phyloP scores from a whole-genome alignment of 2,329 filamentous ascomycete species.

The Penicillium carneum region DNA sequence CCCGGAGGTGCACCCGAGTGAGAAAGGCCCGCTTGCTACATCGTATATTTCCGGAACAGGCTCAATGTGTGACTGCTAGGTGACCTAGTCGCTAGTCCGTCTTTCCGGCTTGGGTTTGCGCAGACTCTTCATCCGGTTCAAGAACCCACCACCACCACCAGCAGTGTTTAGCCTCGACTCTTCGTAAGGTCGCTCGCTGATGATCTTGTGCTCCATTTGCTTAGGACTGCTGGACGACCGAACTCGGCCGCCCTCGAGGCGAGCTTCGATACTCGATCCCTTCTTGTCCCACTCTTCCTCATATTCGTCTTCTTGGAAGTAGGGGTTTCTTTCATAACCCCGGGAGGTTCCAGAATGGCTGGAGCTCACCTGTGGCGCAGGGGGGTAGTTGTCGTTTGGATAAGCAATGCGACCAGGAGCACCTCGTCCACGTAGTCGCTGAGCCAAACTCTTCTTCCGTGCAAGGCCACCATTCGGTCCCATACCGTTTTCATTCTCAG shows the following conservation, averaged over 20 bases:
- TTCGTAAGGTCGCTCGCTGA: conserved; percentile 59
- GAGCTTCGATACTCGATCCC: conserved; percentile 62
- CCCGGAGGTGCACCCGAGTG: conserved; percentile 3
- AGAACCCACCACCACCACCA: conserved; percentile 68
- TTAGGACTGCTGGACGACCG: conserved; percentile 68
- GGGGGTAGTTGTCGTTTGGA: conserved; percentile 55
- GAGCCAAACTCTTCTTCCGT: conserved; percentile 92
- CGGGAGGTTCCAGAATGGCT: conserved; percentile 46
- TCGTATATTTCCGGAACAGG: conserved; percentile 1
- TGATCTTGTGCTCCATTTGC: conserved; percentile 70
- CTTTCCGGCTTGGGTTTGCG: conserved; percentile 61
- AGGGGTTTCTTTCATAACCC: conserved; percentile 71
- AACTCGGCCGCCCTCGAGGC: conserved; percentile 43
- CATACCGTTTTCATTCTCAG: conserved; percentile 65
- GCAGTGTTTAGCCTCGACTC: conserved; percentile 54
- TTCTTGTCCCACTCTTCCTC: conserved; percentile 71
- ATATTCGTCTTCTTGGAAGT: conserved; percentile 83
- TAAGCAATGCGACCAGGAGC: conserved; percentile 65
- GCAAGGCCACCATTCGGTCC: conserved; percentile 67
- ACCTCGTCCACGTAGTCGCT: conserved; percentile 79
- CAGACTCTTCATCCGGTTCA: conserved; percentile 82
- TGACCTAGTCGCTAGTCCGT: conserved; percentile 42
- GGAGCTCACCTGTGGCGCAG: conserved; percentile 39
- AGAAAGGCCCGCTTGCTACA: conserved; percentile 6
- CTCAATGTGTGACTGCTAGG: not conserved